Conservation (phyloP, 345 rosid genomes). For the Cardamine occulta region DNA sequence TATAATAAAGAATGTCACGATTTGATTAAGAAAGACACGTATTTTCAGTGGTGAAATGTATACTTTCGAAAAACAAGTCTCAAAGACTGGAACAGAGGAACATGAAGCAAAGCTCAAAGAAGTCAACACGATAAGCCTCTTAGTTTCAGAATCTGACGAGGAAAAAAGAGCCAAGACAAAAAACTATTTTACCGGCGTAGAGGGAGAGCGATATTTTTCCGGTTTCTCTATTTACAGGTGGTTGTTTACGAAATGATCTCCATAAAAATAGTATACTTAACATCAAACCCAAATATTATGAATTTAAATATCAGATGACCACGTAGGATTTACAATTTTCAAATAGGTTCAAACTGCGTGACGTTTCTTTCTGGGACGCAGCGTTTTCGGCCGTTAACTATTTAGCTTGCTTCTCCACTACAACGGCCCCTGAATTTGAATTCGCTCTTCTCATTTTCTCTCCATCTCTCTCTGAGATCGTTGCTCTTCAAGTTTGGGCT, state of each 20-base stretch:
- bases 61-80: too few species aligned
- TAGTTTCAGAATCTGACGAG: too few species aligned
- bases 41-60: too few species aligned
- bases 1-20: too few species aligned
- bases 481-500: constrained; percentile 22
- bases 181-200: too few species aligned
- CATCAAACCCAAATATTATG: not conserved
- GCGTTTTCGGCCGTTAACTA: not conserved
- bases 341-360: not conserved
- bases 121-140: too few species aligned
- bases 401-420: not conserved
- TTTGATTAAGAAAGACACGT: too few species aligned
- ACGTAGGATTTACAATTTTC: not conserved
- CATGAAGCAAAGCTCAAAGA: too few species aligned
- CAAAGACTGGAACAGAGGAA: too few species aligned
- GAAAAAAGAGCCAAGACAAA: too few species aligned
- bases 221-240: not conserved
- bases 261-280: too few species aligned
- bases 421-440: constrained; percentile 32
- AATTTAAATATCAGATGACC: not conserved
- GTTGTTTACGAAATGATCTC: not conserved
- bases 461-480: constrained; percentile 15
- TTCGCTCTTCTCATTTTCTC: constrained; percentile 16
- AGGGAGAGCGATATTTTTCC: not conserved
- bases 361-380: not conserved